These are phyloP conservation scores for Papiliotrema nemorosa DNA, from an alignment of 1,284 basidiomycete species.

Conservation along the genomic window DNA sequence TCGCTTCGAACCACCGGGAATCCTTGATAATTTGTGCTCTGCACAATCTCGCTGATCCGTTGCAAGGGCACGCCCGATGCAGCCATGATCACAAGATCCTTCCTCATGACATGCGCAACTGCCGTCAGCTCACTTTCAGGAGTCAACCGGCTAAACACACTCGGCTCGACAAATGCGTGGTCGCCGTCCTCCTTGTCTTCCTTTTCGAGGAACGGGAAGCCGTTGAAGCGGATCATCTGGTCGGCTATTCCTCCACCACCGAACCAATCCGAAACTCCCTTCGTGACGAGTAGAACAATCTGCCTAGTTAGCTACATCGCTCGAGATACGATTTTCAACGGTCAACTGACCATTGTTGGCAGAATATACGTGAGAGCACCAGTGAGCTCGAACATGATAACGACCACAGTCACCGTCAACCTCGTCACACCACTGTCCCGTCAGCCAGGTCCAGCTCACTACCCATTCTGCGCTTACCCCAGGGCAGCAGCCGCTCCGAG, in stretches of 20 bases:
- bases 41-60: slow-evolving; percentile 69
- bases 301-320: slow-evolving; percentile 48
- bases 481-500: slow-evolving; percentile 92
- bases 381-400: slow-evolving; percentile 99
- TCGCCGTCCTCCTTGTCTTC: slow-evolving; percentile 88
- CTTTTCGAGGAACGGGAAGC: slow-evolving; percentile 86
- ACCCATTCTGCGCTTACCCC: slow-evolving; percentile 59
- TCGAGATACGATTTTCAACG: neutral
- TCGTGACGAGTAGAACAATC: slow-evolving; percentile 95
- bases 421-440: slow-evolving; percentile 82
- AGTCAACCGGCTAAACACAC: slow-evolving; percentile 50
- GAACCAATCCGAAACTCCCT: slow-evolving; percentile 93
- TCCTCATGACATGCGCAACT: slow-evolving; percentile 88
- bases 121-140: slow-evolving; percentile 13
- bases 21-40: slow-evolving; percentile 73
- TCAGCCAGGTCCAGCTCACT: neutral
- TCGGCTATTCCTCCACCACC: slow-evolving; percentile 93
- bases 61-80: slow-evolving; percentile 70
- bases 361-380: slow-evolving; percentile 96
- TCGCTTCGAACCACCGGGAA: slow-evolving; percentile 74
- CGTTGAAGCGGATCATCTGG: slow-evolving; percentile 95
- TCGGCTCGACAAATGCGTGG: slow-evolving; percentile 81
- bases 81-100: slow-evolving; percentile 67
- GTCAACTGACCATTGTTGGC: slow-evolving; percentile 80
- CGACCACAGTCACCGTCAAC: slow-evolving; percentile 95